These are phyloP conservation scores for Globisporangium emineosum DNA, from an alignment of 352 stramenopile species.

Conservation along the genomic window DNA sequence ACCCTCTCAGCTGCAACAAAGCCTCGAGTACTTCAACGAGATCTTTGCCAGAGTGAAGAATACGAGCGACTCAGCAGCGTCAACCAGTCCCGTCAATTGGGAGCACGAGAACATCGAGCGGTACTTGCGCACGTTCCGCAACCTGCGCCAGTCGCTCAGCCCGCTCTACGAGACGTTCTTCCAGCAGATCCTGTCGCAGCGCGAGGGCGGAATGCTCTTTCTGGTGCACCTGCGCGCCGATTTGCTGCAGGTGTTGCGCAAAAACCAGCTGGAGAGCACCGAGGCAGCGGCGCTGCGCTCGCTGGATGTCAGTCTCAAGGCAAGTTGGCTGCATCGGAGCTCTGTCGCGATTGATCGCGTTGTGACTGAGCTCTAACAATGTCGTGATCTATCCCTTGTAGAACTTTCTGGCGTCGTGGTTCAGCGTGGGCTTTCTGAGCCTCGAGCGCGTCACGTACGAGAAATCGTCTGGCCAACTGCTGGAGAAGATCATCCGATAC, in stretches of 20 bases:
- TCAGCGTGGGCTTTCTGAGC: constrained; percentile 90
- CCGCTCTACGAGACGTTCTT: constrained; percentile 83
- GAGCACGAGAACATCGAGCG: constrained; percentile 69
- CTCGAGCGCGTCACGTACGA: constrained; percentile 93
- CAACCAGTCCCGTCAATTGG: constrained; percentile 40
- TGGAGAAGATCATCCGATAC: constrained; percentile 95
- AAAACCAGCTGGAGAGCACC: constrained; percentile 31
- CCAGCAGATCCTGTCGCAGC: constrained; percentile 79
- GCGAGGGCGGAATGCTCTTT: constrained; percentile 80
- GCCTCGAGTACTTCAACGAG: constrained; percentile 46
- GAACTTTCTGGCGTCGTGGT: constrained; percentile 90
- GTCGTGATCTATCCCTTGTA: constrained; percentile 17
- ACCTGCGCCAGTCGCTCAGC: constrained; percentile 48
- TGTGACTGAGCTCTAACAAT: background rate
- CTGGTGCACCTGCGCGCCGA: constrained; percentile 76
- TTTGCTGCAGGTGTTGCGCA: constrained; percentile 59
- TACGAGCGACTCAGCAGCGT: constrained; percentile 5
- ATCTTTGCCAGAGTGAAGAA: constrained; percentile 49
- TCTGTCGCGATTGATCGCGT: background rate
- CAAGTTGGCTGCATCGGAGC: constrained; percentile 11
- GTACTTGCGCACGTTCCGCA: constrained; percentile 71
- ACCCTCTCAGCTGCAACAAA: constrained; percentile 53
- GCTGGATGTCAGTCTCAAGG: constrained; percentile 74
- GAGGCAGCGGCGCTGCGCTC: constrained; percentile 59
- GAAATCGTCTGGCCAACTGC: constrained; percentile 84